These are phyloP conservation scores for Trichoderma semiorbis DNA, from an alignment of 2,329 filamentous ascomycete genomes.

Conservation along the genomic window DNA sequence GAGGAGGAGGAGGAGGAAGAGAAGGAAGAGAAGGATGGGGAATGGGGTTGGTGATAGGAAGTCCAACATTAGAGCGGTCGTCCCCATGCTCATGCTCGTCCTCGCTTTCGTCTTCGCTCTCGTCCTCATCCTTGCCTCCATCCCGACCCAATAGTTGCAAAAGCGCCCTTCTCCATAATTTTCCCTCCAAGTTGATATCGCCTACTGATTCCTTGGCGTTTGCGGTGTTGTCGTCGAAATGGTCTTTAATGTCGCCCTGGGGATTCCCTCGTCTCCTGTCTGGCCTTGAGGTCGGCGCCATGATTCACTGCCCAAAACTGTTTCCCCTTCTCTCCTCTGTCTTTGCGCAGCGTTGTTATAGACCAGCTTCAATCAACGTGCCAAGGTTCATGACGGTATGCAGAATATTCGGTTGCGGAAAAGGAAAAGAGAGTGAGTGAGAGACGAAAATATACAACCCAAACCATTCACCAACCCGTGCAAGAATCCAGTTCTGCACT, in stretches of 20 bases:
- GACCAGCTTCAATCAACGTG: neutral
- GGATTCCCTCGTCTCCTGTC: neutral
- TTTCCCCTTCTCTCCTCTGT: neutral
- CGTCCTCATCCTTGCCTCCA: neutral
- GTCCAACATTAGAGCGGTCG: neutral
- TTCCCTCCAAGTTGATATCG: neutral
- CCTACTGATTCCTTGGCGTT: neutral
- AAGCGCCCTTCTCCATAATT: neutral
- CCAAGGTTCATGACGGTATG: neutral
- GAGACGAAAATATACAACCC: too few species aligned
- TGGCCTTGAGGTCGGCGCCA: conserved; percentile 7
- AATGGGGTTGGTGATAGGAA: neutral
- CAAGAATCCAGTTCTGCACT: conserved; percentile 6
- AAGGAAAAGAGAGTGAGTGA: neutral
- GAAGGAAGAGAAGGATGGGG: neutral
- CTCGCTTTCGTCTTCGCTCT: neutral
- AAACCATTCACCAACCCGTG: neutral
- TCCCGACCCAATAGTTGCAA: neutral
- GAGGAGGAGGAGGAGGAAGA: neutral
- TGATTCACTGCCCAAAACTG: neutral
- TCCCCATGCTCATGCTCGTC: neutral
- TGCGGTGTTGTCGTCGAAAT: neutral
- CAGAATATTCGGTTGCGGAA: neutral
- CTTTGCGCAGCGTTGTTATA: neutral
- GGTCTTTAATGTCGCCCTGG: neutral